Conservation (phyloP, 441 rosid genomes). For the Bruguiera hainesii region DNA sequence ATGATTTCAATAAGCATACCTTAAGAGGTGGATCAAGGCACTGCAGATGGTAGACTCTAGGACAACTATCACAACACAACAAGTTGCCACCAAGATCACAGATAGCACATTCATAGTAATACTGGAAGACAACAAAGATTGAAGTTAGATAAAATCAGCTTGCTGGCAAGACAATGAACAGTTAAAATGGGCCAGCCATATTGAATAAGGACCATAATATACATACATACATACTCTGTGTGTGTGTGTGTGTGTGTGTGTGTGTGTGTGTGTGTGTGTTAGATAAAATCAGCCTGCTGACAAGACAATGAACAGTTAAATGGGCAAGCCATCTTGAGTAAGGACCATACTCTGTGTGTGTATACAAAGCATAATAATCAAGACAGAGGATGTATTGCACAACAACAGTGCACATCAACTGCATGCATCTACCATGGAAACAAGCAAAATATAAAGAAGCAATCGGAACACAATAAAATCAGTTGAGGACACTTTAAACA, state of each 20-base stretch:
- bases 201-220: background rate
- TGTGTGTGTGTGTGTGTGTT: too few relatives aligned
- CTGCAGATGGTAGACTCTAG: slow-evolving; percentile 87
- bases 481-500: background rate
- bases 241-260: too few relatives aligned
- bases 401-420: background rate
- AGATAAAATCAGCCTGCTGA: background rate
- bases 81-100: slow-evolving; percentile 99
- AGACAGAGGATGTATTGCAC: background rate
- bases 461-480: background rate
- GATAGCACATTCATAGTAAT: slow-evolving; percentile 93
- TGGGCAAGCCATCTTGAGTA: too few relatives aligned
- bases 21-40: slow-evolving; percentile 99
- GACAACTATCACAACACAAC: slow-evolving; percentile 98
- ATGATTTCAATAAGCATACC: slow-evolving; percentile 42
- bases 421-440: background rate
- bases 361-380: background rate
- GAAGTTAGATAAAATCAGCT: slow-evolving; percentile 2
- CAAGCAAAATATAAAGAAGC: background rate
- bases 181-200: background rate
- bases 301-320: background rate
- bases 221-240: too few relatives aligned
- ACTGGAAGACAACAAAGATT: slow-evolving; percentile 47
- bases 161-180: background rate
- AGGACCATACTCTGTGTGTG: background rate